Evolutionary conservation across 1,284 basidiomycete genomes (phyloP), one percentile per base, ranked within the genome.

Genomic region (Trichosporon faecale): DNA sequence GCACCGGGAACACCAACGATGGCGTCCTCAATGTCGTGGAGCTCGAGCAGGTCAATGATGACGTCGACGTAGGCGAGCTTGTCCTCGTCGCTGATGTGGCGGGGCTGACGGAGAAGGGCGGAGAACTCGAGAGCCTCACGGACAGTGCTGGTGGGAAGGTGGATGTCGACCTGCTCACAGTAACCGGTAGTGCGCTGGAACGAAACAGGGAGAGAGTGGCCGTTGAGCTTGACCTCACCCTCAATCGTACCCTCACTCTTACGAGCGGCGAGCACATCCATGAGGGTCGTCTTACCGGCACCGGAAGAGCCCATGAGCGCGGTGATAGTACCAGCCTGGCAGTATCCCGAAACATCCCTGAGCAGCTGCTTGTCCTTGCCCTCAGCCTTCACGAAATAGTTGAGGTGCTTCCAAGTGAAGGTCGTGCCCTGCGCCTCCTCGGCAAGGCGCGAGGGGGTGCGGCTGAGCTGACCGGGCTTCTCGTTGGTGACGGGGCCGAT

Each of bases 111-210:
- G 9, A 95, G 84, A 72, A 89, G 87, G 0, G 94, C 94, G 1
- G 91, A 92, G 83, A 95, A 94, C 35, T 89, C 83, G 0, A 96
- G 83, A 0, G 93, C 91, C 77, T 96, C 93, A 25, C 92, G 86
- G 3, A 96, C 93, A 7, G 82, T 83, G 2, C 81, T 70, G 65
- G 75, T 74, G 9, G 79, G 79, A 5, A 79, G 73, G 69, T 80
- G 80, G 18, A 80, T 77, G 66, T 83, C 81, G 29, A 77, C 75
- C 72, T 83, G 81, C 72, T 82, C 84, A 76, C 72, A 82, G 71
- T 82, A 85, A 2, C 85, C 86, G 2, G 85, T 85, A 16, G 84
- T 84, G 14, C 86, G 80, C 75, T 86, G 85, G 81, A 87, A 87
- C n/a, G 84, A 82, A 16, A 81, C 74, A n/a, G 83, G 84, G 1